Percentiles rank a stretch among this genome's conserved stretches.
These are phyloP conservation scores for Leccinum subgranulosum DNA, from an alignment of 768 basidiomycete species.

Conservation along the genomic window DNA sequence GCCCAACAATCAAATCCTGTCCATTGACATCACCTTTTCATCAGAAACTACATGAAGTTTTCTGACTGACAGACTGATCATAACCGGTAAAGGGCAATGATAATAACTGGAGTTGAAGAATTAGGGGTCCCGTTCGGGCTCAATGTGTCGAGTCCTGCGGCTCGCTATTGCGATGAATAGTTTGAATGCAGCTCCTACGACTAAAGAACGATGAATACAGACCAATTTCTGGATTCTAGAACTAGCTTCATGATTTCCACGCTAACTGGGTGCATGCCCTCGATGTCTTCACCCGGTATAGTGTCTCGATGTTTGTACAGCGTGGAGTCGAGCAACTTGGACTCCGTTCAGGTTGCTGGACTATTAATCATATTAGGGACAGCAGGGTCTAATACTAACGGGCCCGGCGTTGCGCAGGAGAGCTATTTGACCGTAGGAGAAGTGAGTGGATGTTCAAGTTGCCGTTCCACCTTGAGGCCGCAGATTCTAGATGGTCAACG, in stretches of 20 bases:
- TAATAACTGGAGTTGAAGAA: not conserved
- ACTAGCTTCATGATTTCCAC: conserved; percentile 51
- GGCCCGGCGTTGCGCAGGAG: no score
- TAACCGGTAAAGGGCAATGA: conserved; percentile 32
- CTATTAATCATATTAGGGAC: no score
- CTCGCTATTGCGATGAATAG: conserved; percentile 51
- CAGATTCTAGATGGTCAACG: no score
- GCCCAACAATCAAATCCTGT: conserved; percentile 59
- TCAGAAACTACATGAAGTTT: conserved; percentile 47
- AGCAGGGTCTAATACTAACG: no score
- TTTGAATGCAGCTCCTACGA: conserved; percentile 43
- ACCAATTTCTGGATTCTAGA: conserved; percentile 54
- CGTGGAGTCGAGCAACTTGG: no score
- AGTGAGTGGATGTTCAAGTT: no score
- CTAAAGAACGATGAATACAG: conserved; percentile 21
- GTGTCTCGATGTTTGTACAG: no score
- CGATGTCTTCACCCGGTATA: no score
- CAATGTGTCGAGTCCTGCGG: conserved; percentile 47
- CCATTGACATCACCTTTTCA: conserved; percentile 58
- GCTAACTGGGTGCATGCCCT: conserved; percentile 38
- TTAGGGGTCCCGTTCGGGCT: conserved; percentile 73
- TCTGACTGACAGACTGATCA: conserved; percentile 39
- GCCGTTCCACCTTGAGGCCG: no score
- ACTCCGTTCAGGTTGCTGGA: no score
- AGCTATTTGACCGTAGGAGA: no score